Evolutionary conservation across 1,139 yeast species (phyloP).

Genomic region (Waltiozyma sp.): DNA sequence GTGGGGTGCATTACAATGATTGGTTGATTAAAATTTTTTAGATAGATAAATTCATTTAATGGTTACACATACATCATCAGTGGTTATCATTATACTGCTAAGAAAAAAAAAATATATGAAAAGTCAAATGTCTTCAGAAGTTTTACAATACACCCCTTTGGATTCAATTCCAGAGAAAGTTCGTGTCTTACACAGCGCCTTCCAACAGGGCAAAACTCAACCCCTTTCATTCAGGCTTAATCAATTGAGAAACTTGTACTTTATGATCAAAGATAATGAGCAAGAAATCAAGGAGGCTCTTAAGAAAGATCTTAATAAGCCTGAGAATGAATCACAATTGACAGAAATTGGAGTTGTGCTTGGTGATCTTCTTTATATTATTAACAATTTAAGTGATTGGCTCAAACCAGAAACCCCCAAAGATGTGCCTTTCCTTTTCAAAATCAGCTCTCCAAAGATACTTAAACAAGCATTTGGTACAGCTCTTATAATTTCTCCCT

Average conservation of each 20-base stretch:
- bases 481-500: constrained; percentile 70
- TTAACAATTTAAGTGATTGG: constrained; percentile 54
- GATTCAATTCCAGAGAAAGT: constrained; percentile 41
- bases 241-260: constrained; percentile 60
- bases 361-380: constrained; percentile 49
- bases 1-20: too few relatives aligned
- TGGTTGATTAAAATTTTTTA: too few relatives aligned
- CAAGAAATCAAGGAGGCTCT: constrained; percentile 49
- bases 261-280: constrained; percentile 49
- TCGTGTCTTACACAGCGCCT: constrained; percentile 30
- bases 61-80: too few relatives aligned
- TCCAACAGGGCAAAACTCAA: constrained; percentile 38
- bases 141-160: constrained; percentile 32
- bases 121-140: neutral
- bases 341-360: constrained; percentile 44
- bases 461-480: constrained; percentile 69
- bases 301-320: constrained; percentile 53
- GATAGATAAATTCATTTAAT: too few relatives aligned
- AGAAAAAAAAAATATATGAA: too few relatives aligned
- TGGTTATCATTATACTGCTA: too few relatives aligned
- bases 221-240: constrained; percentile 47
- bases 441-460: constrained; percentile 37
- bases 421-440: constrained; percentile 26
- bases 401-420: constrained; percentile 44
- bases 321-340: constrained; percentile 47